These are phyloP conservation scores for Cryomyces antarcticus DNA, from an alignment of 495 filamentous ascomycete genomes.

Conservation along the genomic window DNA sequence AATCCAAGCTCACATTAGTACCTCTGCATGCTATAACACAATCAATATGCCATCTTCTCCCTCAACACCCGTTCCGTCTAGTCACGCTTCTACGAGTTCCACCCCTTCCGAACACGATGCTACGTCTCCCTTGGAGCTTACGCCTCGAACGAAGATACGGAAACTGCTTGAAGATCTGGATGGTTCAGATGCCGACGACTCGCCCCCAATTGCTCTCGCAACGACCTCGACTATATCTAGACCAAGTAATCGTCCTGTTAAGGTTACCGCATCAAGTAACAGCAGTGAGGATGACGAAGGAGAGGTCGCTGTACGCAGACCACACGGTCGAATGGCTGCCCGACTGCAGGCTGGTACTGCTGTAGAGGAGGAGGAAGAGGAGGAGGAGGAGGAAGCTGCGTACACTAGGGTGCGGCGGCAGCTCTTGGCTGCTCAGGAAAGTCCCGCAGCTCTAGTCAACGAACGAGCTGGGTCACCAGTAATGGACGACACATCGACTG, in stretches of 20 bases:
- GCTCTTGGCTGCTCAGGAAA: not conserved
- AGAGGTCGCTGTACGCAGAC: not conserved
- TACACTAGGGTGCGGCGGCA: not conserved
- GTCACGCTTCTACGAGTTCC: not conserved
- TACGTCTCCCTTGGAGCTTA: not conserved
- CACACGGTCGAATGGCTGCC: not conserved
- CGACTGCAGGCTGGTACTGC: not conserved
- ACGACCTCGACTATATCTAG: not conserved
- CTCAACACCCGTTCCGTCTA: too few species aligned
- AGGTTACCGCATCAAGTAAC: not conserved
- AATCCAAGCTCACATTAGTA: too few species aligned
- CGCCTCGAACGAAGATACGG: not conserved
- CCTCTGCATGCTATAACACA: too few species aligned
- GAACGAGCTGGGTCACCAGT: not conserved
- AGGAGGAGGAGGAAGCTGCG: not conserved
- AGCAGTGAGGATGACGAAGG: not conserved
- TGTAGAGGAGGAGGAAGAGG: not conserved
- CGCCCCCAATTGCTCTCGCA: not conserved
- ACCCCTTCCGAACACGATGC: not conserved
- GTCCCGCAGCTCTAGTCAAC: not conserved
- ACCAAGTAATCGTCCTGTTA: not conserved
- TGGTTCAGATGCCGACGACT: not conserved
- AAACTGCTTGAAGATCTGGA: not conserved
- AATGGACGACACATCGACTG: not conserved
- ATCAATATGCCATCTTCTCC: too few species aligned